phyloP scores from a whole-genome alignment of 2,329 filamentous ascomycete species.

The Sporothrix pseudoabietina region DNA sequence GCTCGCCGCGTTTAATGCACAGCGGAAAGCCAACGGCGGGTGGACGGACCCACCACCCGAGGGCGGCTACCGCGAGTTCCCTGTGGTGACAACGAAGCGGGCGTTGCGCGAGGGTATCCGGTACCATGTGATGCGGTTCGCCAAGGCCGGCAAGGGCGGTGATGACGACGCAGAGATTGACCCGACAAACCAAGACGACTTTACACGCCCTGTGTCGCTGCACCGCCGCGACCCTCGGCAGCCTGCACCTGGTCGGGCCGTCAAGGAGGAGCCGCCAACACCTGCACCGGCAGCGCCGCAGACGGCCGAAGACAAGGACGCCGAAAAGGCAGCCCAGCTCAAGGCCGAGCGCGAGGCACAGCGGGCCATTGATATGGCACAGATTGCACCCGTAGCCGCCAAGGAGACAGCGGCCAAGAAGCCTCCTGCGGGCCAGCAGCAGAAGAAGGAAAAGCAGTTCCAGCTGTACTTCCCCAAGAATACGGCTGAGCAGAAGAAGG shows the following conservation, averaged over 20 bases:
- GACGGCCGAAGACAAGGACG: conserved; percentile 58
- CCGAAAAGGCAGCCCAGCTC: conserved; percentile 66
- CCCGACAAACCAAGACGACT: conserved; percentile 70
- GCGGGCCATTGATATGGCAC: conserved; percentile 81
- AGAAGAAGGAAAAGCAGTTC: conserved; percentile 74
- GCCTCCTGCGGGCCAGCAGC: conserved; percentile 43
- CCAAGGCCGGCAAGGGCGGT: conserved; percentile 60
- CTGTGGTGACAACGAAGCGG: conserved; percentile 81
- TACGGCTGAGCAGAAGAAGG: conserved; percentile 77
- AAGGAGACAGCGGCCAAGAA: conserved; percentile 57
- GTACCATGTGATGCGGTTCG: conserved; percentile 83
- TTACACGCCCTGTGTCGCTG: conserved; percentile 82
- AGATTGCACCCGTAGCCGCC: conserved; percentile 83
- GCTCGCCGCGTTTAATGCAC: conserved; percentile 45
- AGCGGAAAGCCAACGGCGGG: conserved; percentile 54
- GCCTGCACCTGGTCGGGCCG: conserved; percentile 62
- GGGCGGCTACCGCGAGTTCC: conserved; percentile 52
- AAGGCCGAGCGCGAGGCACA: conserved; percentile 83
- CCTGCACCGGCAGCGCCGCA: conserved; percentile 43
- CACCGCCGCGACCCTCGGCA: conserved; percentile 85
- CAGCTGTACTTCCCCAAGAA: conserved; percentile 82
- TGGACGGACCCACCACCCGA: conserved; percentile 57
- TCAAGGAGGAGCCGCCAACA: conserved; percentile 58
- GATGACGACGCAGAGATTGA: conserved; percentile 59
- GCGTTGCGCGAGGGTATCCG: conserved; percentile 77